Evolutionary conservation across 768 basidiomycete species (phyloP).

Genomic region (Auricularia sp.): DNA sequence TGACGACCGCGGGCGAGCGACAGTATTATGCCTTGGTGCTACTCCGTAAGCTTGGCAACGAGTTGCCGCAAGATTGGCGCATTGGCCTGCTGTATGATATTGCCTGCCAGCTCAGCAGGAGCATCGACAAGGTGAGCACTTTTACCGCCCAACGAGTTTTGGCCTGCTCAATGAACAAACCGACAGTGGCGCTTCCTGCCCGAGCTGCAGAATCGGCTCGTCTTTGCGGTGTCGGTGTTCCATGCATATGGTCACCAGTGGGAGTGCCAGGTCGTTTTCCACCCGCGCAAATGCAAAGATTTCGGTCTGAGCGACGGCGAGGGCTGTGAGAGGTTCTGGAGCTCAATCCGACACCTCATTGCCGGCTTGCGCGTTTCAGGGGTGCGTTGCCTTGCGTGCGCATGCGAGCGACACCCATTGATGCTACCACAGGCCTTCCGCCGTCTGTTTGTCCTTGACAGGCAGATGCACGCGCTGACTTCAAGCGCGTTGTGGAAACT

Average conservation of each 20-base stretch:
- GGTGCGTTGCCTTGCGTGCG: conserved; percentile 14
- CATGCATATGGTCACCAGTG: conserved; percentile 31
- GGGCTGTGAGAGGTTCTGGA: conserved; percentile 26
- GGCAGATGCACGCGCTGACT: neutral
- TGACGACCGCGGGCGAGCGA: conserved; percentile 29
- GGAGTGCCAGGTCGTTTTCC: conserved; percentile 27
- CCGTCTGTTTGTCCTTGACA: neutral
- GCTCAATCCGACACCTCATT: conserved; percentile 24
- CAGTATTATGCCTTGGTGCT: conserved; percentile 30
- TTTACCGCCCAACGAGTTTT: neutral
- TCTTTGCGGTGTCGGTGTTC: conserved; percentile 26
- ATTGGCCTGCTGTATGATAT: conserved; percentile 23
- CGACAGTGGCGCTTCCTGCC: conserved; percentile 6
- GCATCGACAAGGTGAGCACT: conserved; percentile 9
- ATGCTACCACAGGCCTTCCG: neutral
- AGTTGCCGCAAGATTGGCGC: conserved; percentile 20
- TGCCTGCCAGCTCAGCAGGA: conserved; percentile 26
- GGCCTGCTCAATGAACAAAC: neutral
- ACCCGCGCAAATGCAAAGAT: conserved; percentile 19
- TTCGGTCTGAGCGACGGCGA: conserved; percentile 27
- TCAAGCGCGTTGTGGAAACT: neutral
- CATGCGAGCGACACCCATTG: neutral
- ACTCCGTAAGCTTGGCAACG: conserved; percentile 19
- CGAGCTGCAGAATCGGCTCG: conserved; percentile 13
- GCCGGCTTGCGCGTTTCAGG: conserved; percentile 20